A percentile compares a stretch with the other conserved stretches of the same genome.
phyloP scores from a whole-genome alignment of 2,329 filamentous ascomycete genomes.

The Dothidotthia symphoricarpi region DNA sequence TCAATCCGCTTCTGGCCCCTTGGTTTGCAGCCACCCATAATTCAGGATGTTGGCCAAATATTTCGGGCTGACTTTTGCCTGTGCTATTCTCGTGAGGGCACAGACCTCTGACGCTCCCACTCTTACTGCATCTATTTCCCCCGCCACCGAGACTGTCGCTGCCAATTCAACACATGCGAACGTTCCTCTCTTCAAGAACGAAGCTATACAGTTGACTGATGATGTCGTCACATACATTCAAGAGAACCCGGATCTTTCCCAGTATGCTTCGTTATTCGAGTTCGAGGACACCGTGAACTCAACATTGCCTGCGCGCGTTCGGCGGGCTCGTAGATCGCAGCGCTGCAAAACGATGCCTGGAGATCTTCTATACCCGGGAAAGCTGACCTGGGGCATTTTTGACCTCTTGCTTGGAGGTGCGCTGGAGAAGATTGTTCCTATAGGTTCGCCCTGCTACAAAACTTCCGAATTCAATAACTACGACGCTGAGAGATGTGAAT shows the following conservation, averaged over 20 bases:
- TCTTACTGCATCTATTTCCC: constrained; percentile 13
- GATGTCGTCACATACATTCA: constrained; percentile 15
- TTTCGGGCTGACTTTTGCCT: constrained; percentile 11
- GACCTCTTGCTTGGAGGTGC: constrained; percentile 21
- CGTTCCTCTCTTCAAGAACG: constrained; percentile 15
- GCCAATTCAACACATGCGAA: constrained; percentile 16
- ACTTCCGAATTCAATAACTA: constrained; percentile 25
- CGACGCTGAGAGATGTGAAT: constrained; percentile 17
- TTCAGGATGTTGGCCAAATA: constrained; percentile 18
- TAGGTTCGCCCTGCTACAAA: constrained; percentile 26
- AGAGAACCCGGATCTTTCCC: constrained; percentile 11
- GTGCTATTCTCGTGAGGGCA: constrained; percentile 10
- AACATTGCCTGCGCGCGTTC: constrained; percentile 4
- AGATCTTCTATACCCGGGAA: constrained; percentile 17
- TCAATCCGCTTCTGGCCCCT: too few species aligned
- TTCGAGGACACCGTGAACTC: constrained; percentile 28
- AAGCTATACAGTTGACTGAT: constrained; percentile 24
- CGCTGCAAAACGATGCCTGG: constrained; percentile 26
- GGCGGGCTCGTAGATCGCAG: constrained; percentile 7
- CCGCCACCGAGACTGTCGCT: constrained; percentile 22
- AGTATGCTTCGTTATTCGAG: constrained; percentile 34
- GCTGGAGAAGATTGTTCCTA: constrained; percentile 22
- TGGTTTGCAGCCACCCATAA: too few species aligned
- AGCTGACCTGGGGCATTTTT: constrained; percentile 17
- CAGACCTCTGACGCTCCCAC: constrained; percentile 13